Base-by-base conservation (phyloP, 768 basidiomycete species). In the Termitomyces sp. region DNA sequence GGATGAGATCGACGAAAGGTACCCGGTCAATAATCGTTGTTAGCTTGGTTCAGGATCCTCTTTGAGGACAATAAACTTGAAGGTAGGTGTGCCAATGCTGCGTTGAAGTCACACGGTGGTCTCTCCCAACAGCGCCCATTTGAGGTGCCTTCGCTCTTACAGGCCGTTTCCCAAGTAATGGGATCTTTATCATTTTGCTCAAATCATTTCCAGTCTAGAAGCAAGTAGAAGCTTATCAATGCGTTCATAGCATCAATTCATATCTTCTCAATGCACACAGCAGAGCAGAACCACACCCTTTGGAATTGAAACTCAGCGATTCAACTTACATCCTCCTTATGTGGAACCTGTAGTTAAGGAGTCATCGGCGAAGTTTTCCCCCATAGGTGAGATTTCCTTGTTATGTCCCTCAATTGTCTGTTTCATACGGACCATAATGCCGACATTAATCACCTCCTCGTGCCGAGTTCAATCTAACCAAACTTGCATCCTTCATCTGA, bases 391-490 rank as follows among this genome's bases (percentile, higher is more conserved):
- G 9, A 42, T 28, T 38, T 61, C 14, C 47, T 33, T 22, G 30
- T 26, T 33, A 53, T 43, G 24, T 26, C 50, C 33, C 7, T 30
- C 13, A 46, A 22, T 24, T 7, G 4, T 38, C n/a, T 38, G 7
- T 22, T 24, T 7, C 16, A 26, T 40, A 26, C 38, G 36, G 36
- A 2, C 22, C 40, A 42, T n/a, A 42, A 42, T 42, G 40, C 40
- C 40, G 40, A 20, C n/a, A n/a, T 42, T 26, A 2, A 40, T 48
- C 10, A 18, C n/a, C 30, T 24, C 43, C 43, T 13, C 22, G 22
- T 24, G 43, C 12, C 43, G 22, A 44, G 43, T 44, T 50, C 47
- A 48, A 55, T 58, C 57, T 58, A 58, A 56, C 49, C 40, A 55
- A 52, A 46, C 57, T 49, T n/a, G 30, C 47, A 47, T 47, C 52